These are phyloP conservation scores for Durusdinium trenchii DNA, from an alignment of 73 alveolate species.

Conservation along the genomic window DNA sequence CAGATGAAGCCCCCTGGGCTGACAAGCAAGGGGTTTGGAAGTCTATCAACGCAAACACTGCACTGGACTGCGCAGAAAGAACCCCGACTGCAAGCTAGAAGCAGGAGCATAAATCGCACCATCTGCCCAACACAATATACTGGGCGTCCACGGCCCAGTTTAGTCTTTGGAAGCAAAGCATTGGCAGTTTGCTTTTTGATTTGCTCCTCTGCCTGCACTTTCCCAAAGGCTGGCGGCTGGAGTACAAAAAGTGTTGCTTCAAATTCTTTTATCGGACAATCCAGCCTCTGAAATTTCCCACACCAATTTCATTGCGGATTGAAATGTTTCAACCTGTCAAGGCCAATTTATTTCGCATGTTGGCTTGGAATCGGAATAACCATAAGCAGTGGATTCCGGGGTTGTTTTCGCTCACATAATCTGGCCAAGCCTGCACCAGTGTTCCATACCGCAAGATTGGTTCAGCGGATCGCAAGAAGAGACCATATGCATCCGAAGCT, in stretches of 20 bases:
- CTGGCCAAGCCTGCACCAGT: conserved; percentile 9
- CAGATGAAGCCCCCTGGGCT: neutral
- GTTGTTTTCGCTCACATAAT: neutral
- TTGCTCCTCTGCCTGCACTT: neutral
- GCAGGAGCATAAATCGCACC: conserved; percentile 20
- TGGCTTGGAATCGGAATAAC: too few species aligned
- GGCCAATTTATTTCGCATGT: neutral
- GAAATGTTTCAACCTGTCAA: neutral
- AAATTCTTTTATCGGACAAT: neutral
- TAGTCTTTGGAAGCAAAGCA: neutral
- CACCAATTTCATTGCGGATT: neutral
- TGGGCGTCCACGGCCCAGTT: neutral
- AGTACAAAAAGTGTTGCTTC: neutral
- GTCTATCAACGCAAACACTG: too few species aligned
- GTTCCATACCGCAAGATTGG: conserved; percentile 9
- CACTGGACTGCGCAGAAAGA: too few species aligned
- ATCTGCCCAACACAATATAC: conserved; percentile 18
- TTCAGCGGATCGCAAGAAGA: conserved; percentile 24
- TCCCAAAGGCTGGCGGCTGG: neutral
- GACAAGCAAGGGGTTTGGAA: neutral
- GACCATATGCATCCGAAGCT: neutral
- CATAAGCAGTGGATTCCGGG: neutral
- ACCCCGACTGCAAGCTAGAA: too few species aligned
- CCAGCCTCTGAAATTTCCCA: neutral
- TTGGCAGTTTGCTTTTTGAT: neutral